Conservation (phyloP, 352 stramenopile genomes). For the Phytophthora hybrid region DNA sequence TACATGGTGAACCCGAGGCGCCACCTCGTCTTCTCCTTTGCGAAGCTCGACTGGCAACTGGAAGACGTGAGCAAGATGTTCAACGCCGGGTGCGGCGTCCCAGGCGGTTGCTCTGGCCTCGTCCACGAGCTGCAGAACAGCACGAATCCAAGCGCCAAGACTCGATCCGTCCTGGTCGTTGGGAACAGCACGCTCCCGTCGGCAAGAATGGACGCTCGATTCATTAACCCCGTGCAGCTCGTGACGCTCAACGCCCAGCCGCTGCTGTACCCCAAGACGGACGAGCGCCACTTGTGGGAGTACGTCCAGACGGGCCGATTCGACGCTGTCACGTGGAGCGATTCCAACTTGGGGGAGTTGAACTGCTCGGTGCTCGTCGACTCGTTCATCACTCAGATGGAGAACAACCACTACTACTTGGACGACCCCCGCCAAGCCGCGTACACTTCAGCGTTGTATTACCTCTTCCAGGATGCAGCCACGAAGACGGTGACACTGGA, state of each 20-base stretch:
- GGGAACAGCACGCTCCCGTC: constrained; percentile 35
- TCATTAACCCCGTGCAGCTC: constrained; percentile 39
- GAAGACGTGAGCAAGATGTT: constrained; percentile 46
- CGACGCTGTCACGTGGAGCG: constrained; percentile 8
- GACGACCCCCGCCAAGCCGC: constrained; percentile 51
- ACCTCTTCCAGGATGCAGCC: constrained; percentile 52
- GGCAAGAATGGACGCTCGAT: constrained; percentile 21
- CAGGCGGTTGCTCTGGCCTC: constrained; percentile 34
- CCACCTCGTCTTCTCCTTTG: constrained; percentile 49
- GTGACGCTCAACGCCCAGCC: constrained; percentile 34
- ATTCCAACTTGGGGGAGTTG: constrained; percentile 21
- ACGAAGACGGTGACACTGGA: constrained; percentile 39
- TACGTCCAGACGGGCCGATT: constrained; percentile 35
- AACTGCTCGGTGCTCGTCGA: constrained; percentile 57
- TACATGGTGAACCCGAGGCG: constrained; percentile 40
- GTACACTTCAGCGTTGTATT: constrained; percentile 65
- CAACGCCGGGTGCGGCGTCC: constrained; percentile 34
- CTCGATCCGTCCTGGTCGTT: constrained; percentile 29
- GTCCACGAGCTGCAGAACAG: constrained; percentile 38
- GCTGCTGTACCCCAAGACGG: constrained; percentile 24
- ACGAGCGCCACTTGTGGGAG: constrained; percentile 33
- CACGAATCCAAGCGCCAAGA: constrained; percentile 12
- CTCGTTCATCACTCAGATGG: constrained; percentile 54
- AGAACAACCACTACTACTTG: constrained; percentile 56
- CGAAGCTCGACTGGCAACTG: constrained; percentile 41